Evolutionary conservation across 352 stramenopile genomes (phyloP).

Genomic region (Globisporangium abappressorium): DNA sequence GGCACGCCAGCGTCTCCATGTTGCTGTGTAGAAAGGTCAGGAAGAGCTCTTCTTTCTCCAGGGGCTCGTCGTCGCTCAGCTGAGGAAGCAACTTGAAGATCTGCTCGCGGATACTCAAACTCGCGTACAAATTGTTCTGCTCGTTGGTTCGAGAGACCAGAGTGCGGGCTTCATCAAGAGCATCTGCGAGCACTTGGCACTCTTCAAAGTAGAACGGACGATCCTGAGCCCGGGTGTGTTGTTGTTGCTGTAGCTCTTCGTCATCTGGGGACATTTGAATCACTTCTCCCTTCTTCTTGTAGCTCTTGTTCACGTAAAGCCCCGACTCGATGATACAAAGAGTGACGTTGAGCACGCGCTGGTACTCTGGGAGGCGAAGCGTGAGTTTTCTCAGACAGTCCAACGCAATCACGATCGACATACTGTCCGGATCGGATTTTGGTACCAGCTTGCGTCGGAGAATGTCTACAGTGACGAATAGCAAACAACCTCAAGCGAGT

Average conservation of each 20-base stretch:
- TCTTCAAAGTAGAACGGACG: slow-evolving; percentile 55
- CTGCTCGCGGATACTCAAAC: slow-evolving; percentile 23
- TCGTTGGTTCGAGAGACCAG: neutral
- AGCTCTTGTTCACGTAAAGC: slow-evolving; percentile 25
- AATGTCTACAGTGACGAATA: slow-evolving; percentile 38
- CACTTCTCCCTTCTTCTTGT: neutral
- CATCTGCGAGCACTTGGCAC: slow-evolving; percentile 20
- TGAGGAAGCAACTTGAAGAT: slow-evolving; percentile 28
- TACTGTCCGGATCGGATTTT: slow-evolving; percentile 35
- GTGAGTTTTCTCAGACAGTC: slow-evolving; percentile 70
- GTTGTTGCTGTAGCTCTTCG: neutral
- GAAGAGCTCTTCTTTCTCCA: slow-evolving; percentile 44
- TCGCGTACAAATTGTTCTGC: neutral
- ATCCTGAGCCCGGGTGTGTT: neutral
- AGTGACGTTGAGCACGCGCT: slow-evolving; percentile 52
- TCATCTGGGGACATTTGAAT: neutral
- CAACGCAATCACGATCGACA: slow-evolving; percentile 64
- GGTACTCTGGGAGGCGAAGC: slow-evolving; percentile 51
- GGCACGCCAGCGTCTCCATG: slow-evolving; percentile 22
- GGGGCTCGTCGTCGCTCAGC: slow-evolving; percentile 21
- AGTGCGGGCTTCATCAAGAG: slow-evolving; percentile 13
- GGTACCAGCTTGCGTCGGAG: slow-evolving; percentile 49
- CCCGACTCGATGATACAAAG: slow-evolving; percentile 50
- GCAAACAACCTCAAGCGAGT: neutral
- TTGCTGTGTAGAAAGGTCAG: slow-evolving; percentile 32